A percentile compares a stretch with the other conserved stretches of the same genome.
These are phyloP conservation scores for Eucalyptus tenuipes DNA, from an alignment of 345 rosid species.

Conservation along the genomic window DNA sequence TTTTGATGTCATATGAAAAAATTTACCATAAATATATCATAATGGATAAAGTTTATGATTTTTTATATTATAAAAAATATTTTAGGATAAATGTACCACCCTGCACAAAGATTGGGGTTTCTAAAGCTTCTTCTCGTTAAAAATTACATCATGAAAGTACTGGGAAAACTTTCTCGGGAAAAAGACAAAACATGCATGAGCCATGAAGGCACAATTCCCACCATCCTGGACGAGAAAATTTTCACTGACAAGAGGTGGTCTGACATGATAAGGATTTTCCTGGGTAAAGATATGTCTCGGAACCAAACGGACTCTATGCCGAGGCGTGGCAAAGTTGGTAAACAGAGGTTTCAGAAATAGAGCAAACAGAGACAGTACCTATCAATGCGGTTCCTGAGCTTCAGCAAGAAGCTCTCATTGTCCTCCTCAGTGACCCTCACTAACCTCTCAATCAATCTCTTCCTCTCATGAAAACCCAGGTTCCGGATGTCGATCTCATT, in stretches of 20 bases:
- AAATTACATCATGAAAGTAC: background rate
- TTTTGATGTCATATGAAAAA: too few relatives aligned
- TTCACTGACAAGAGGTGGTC: background rate
- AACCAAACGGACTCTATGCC: background rate
- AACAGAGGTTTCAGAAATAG: background rate
- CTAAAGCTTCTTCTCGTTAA: background rate
- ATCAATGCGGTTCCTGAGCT: slow-evolving; percentile 7
- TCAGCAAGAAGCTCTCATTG: slow-evolving; percentile 21
- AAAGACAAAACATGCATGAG: background rate
- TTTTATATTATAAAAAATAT: too few relatives aligned
- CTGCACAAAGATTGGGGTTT: too few relatives aligned
- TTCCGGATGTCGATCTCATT: slow-evolving; percentile 17
- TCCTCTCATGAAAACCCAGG: slow-evolving; percentile 26
- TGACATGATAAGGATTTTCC: background rate
- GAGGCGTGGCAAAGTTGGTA: background rate
- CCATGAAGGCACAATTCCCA: background rate
- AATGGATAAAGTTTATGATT: too few relatives aligned
- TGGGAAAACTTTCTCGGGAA: background rate
- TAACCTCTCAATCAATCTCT: slow-evolving; percentile 16
- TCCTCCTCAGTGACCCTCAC: slow-evolving; percentile 20
- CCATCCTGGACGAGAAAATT: background rate
- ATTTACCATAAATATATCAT: too few relatives aligned
- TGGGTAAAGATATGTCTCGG: background rate
- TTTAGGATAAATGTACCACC: too few relatives aligned
- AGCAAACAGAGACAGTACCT: background rate